These are phyloP conservation scores for Sugiyamaella neomexicana DNA, from an alignment of 1,139 yeast species.

Conservation along the genomic window DNA sequence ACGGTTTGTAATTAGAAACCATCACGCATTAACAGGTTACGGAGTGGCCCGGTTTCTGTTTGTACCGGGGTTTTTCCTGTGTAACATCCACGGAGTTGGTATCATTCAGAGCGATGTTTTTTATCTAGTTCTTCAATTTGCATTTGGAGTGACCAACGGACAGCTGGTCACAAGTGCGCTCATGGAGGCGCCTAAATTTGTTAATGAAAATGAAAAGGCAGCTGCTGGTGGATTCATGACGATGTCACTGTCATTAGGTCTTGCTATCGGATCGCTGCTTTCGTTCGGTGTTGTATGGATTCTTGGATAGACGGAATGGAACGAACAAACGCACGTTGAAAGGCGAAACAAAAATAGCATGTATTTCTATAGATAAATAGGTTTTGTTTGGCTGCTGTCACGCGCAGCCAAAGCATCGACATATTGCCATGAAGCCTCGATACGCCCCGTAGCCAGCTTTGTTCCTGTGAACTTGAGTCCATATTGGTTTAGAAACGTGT, in stretches of 20 bases:
- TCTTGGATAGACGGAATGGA: no score
- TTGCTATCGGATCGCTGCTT: slow-evolving; percentile 72
- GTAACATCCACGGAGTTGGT: slow-evolving; percentile 54
- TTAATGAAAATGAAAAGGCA: slow-evolving; percentile 66
- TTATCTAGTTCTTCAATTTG: slow-evolving; percentile 67
- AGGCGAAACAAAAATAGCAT: no score
- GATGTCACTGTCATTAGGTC: slow-evolving; percentile 69
- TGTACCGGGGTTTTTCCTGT: slow-evolving; percentile 49
- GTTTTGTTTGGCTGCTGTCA: neutral
- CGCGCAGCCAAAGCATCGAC: slow-evolving; percentile 22
- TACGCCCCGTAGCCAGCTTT: slow-evolving; percentile 15
- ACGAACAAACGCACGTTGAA: no score
- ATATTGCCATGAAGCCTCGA: slow-evolving; percentile 31
- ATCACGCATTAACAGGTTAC: slow-evolving; percentile 26
- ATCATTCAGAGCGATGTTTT: slow-evolving; percentile 60
- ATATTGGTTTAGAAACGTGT: slow-evolving; percentile 22
- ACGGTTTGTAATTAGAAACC: slow-evolving; percentile 38
- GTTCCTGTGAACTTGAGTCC: slow-evolving; percentile 19
- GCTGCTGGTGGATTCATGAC: slow-evolving; percentile 95
- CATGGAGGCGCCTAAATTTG: slow-evolving; percentile 68
- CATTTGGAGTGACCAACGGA: slow-evolving; percentile 87
- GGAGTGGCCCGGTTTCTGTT: slow-evolving; percentile 49
- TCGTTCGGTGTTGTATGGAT: slow-evolving; percentile 62
- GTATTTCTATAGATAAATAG: slow-evolving; percentile 4
- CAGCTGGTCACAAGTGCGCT: slow-evolving; percentile 78